Evolutionary conservation across 331 rosid genomes (phyloP).

Genomic region (Quercus lobata): DNA sequence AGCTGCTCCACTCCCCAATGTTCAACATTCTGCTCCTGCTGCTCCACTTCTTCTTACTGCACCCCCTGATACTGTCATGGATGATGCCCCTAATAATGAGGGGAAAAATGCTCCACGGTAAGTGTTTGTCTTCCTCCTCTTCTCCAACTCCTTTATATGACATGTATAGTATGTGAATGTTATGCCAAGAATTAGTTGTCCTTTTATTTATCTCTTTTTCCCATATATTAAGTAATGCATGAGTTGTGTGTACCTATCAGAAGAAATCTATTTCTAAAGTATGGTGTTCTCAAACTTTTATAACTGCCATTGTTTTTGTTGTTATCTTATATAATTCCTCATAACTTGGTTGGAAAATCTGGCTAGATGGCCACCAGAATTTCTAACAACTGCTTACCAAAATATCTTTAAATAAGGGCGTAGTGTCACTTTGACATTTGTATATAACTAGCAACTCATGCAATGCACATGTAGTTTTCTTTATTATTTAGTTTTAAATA

Average conservation of each 20-base stretch:
- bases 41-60: constrained; percentile 11
- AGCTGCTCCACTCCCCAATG: constrained; percentile 12
- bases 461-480: too few relatives aligned
- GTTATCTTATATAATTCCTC: background rate
- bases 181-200: background rate
- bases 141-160: background rate
- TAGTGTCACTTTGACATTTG: too few relatives aligned
- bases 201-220: background rate
- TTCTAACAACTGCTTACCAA: background rate
- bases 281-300: background rate
- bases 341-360: background rate
- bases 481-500: too few relatives aligned
- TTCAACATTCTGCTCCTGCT: constrained; percentile 16
- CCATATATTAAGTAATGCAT: background rate
- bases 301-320: background rate
- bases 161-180: background rate
- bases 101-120: constrained; percentile 36
- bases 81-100: constrained; percentile 26
- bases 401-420: too few relatives aligned
- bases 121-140: background rate
- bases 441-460: too few relatives aligned
- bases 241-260: background rate
- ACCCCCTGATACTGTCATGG: constrained; percentile 7
- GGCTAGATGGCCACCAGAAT: background rate
- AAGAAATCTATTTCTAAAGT: background rate